Conservation (phyloP, 2,329 filamentous ascomycete species). For the Pseudogymnoascus sp. region DNA sequence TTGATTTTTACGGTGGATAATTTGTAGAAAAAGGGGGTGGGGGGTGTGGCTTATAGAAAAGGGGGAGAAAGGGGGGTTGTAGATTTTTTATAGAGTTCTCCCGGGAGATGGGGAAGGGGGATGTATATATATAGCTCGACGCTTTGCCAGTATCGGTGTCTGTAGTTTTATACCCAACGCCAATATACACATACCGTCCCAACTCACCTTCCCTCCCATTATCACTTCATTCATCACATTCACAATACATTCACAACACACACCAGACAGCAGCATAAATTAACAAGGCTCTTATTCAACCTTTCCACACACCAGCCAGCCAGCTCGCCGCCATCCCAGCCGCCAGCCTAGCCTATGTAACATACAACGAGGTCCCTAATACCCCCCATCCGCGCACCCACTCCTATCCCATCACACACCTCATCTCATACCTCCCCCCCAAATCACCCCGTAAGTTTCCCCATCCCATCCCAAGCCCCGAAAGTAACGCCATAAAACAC, state of each 20-base stretch:
- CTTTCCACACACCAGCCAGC: neutral
- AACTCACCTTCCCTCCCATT: neutral
- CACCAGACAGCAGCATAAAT: neutral
- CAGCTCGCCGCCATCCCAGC: neutral
- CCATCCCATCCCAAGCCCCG: neutral
- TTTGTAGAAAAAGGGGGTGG: conserved; percentile 28
- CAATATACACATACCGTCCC: neutral
- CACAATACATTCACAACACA: neutral
- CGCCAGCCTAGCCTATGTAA: neutral
- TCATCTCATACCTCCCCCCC: neutral
- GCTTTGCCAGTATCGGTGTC: neutral
- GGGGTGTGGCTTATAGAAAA: neutral
- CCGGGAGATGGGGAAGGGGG: no score
- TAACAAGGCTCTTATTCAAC: conserved; percentile 1
- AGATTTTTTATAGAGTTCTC: neutral
- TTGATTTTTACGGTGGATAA: conserved; percentile 91
- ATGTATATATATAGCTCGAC: neutral
- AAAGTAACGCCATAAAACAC: neutral
- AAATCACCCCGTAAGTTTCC: neutral
- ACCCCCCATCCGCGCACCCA: neutral
- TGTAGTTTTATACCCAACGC: neutral
- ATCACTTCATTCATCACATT: neutral
- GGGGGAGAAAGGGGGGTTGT: neutral
- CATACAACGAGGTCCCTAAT: neutral
- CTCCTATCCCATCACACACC: neutral